A percentile compares a stretch with the other conserved stretches of the same genome.
Conservation (phyloP, 2,329 filamentous ascomycete genomes). For the Penicillium decumbens region DNA sequence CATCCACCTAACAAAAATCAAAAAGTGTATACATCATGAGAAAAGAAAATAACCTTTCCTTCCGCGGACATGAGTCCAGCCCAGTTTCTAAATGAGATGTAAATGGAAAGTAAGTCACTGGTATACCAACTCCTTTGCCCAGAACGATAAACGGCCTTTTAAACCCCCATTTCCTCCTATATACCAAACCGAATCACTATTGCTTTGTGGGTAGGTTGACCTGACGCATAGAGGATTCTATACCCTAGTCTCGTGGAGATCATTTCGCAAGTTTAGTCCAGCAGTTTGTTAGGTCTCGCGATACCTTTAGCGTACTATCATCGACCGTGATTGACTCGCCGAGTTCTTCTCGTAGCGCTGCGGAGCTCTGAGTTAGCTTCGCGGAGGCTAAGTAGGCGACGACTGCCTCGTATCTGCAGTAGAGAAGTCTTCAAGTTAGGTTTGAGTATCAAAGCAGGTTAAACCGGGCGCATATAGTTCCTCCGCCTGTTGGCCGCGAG, state of each 20-base stretch:
- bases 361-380: constrained; percentile 65
- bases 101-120: constrained; percentile 23
- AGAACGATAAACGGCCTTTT: constrained; percentile 17
- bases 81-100: constrained; percentile 13
- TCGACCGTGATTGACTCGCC: constrained; percentile 66
- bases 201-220: constrained; percentile 8
- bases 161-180: constrained; percentile 10
- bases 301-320: constrained; percentile 66
- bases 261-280: constrained; percentile 1
- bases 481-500: constrained; percentile 78
- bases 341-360: constrained; percentile 72
- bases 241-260: constrained; percentile 1
- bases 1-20: constrained; percentile 1
- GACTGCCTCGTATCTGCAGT: constrained; percentile 78
- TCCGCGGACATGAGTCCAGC: constrained; percentile 1
- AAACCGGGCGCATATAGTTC: constrained; percentile 65
- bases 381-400: constrained; percentile 78
- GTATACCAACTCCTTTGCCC: constrained; percentile 26
- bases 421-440: constrained; percentile 7
- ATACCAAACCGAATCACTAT: constrained; percentile 2
- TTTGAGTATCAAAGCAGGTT: constrained; percentile 1
- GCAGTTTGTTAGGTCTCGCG: constrained; percentile 9
- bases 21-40: constrained; percentile 17
- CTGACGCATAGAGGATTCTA: neutral
- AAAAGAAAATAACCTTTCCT: neutral